Evolutionary conservation across 306 rosid genomes (phyloP).

Genomic region (Ochetophila trinervis): DNA sequence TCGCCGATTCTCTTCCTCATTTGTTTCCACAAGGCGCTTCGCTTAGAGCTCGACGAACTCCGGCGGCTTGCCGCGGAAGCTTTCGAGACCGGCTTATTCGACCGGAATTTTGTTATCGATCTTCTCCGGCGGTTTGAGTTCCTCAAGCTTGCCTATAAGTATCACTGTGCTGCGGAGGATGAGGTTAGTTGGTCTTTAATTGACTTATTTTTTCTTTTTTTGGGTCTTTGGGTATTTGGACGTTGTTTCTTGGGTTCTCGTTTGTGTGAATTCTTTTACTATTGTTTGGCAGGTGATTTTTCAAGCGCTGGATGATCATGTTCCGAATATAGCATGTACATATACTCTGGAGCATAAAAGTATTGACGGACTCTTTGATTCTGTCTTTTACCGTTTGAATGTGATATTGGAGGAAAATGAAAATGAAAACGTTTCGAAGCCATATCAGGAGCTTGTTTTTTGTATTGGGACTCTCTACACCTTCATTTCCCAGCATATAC

Average conservation of each 20-base stretch:
- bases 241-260: not conserved
- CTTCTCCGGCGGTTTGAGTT: constrained; percentile 62
- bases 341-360: constrained; percentile 74
- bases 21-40: constrained; percentile 70
- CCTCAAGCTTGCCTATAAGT: constrained; percentile 57
- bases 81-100: constrained; percentile 28
- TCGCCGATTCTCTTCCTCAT: constrained; percentile 67
- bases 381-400: constrained; percentile 53
- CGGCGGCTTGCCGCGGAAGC: constrained; percentile 40
- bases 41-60: constrained; percentile 56
- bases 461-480: constrained; percentile 62
- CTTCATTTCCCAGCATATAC: constrained; percentile 66
- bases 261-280: not conserved
- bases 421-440: constrained; percentile 36
- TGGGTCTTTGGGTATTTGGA: not conserved
- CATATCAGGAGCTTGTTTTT: constrained; percentile 67
- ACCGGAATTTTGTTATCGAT: constrained; percentile 31
- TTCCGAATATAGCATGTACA: constrained; percentile 60
- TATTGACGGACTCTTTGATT: constrained; percentile 53
- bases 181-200: constrained; percentile 38
- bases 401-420: constrained; percentile 37
- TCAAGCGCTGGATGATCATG: constrained; percentile 60
- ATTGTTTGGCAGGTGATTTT: constrained; percentile 65
- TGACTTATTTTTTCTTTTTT: too few species aligned
- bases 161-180: constrained; percentile 80